These are phyloP conservation scores for Aspergillus fructus DNA, from an alignment of 2,329 filamentous ascomycete species.

Conservation along the genomic window DNA sequence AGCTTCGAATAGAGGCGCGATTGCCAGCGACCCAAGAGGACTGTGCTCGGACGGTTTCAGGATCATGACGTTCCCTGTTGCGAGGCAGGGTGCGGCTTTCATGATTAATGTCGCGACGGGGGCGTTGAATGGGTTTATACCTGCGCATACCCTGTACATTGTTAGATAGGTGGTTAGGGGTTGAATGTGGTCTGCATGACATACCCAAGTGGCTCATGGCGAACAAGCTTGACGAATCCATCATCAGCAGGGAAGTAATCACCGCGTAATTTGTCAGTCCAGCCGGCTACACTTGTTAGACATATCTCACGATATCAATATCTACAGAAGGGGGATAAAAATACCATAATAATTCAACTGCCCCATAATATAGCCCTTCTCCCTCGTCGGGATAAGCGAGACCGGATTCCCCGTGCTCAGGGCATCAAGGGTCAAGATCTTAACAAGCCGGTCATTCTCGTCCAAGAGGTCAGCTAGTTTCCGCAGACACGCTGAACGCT, in stretches of 20 bases:
- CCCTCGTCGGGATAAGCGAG: neutral
- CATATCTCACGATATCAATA: too few relatives aligned
- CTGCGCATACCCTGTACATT: neutral
- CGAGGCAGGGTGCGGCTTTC: too few relatives aligned
- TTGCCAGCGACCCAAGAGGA: too few relatives aligned
- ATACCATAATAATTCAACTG: neutral
- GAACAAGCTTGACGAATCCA: neutral
- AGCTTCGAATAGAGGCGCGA: too few relatives aligned
- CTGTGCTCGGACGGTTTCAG: too few relatives aligned
- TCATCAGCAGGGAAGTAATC: slow-evolving; percentile 1
- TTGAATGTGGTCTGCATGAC: too few relatives aligned
- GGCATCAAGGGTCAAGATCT: neutral
- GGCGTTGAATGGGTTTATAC: neutral
- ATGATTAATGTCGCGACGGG: neutral
- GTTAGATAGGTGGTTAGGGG: too few relatives aligned
- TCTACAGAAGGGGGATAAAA: too few relatives aligned
- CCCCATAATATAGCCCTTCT: neutral
- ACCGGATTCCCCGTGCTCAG: neutral
- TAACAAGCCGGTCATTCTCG: neutral
- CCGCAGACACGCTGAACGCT: neutral
- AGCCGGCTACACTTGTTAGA: neutral
- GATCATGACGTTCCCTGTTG: too few relatives aligned
- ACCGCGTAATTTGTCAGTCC: neutral
- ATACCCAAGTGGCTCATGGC: neutral
- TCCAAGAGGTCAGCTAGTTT: neutral